phyloP scores from a whole-genome alignment of 768 basidiomycete species.

The Lactarius trivialis region DNA sequence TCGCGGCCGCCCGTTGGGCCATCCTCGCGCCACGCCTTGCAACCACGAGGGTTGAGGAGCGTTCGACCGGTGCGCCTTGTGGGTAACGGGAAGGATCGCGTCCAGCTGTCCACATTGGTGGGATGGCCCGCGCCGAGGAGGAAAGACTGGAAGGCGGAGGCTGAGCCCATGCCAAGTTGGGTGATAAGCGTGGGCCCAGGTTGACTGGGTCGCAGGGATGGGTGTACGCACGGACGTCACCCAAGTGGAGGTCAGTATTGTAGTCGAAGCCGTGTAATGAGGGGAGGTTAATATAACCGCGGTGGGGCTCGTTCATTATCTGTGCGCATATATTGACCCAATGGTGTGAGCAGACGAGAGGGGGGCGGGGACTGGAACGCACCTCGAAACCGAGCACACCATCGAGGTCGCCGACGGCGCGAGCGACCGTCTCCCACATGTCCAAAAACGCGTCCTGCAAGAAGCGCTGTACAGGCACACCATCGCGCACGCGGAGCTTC shows the following conservation, averaged over 20 bases:
- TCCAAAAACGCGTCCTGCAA: slow-evolving; percentile 77
- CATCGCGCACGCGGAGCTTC: slow-evolving; percentile 51
- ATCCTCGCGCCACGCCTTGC: slow-evolving; percentile 63
- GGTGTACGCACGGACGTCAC: slow-evolving; percentile 56
- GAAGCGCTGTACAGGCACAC: slow-evolving; percentile 69
- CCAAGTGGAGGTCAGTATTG: slow-evolving; percentile 88
- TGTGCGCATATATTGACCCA: slow-evolving; percentile 27
- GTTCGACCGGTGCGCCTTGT: slow-evolving; percentile 55
- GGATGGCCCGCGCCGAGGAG: slow-evolving; percentile 87
- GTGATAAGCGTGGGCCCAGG: not conserved
- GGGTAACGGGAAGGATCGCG: slow-evolving; percentile 83
- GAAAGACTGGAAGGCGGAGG: slow-evolving; percentile 84
- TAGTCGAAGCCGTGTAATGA: slow-evolving; percentile 87
- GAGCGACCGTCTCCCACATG: slow-evolving; percentile 64
- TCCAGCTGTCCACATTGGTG: slow-evolving; percentile 71
- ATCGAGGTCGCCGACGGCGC: slow-evolving; percentile 63
- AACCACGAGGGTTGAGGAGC: slow-evolving; percentile 52
- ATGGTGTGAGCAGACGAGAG: not conserved
- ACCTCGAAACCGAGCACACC: slow-evolving; percentile 90
- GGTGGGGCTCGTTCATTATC: slow-evolving; percentile 94
- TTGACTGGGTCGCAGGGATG: not conserved
- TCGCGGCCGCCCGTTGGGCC: slow-evolving; percentile 71
- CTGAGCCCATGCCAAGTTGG: slow-evolving; percentile 32
- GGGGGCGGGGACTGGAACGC: not conserved
- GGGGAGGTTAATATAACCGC: slow-evolving; percentile 79